These are phyloP conservation scores for Coprinellus micaceus DNA, from an alignment of 768 basidiomycete genomes.

Conservation along the genomic window DNA sequence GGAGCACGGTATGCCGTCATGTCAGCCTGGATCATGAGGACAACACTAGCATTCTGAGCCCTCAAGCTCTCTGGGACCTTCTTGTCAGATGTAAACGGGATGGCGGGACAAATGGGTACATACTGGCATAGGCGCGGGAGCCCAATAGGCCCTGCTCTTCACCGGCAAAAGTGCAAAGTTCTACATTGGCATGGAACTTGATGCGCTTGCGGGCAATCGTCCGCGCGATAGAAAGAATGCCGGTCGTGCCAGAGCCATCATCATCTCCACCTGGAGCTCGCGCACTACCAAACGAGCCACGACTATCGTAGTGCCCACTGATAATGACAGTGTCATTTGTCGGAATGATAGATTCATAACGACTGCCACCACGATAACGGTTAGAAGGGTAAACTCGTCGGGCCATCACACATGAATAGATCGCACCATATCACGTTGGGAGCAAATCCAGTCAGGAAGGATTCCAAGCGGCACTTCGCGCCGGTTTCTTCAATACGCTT, in stretches of 20 bases:
- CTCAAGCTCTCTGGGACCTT: conserved; percentile 51
- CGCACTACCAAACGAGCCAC: conserved; percentile 79
- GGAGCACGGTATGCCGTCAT: conserved; percentile 85
- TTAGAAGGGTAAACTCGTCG: not conserved
- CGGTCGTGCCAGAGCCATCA: conserved; percentile 57
- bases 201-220: conserved; percentile 65
- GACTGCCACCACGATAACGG: conserved; percentile 36
- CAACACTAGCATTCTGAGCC: conserved; percentile 56
- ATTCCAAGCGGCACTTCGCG: conserved; percentile 62
- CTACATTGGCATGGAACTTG: conserved; percentile 71
- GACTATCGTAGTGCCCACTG: conserved; percentile 87
- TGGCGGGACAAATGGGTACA: conserved; percentile 22
- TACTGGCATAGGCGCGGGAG: conserved; percentile 75
- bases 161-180: conserved; percentile 81
- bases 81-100: not conserved
- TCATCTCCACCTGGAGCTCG: conserved; percentile 58
- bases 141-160: conserved; percentile 90
- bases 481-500: conserved; percentile 69
- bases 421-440: conserved; percentile 85
- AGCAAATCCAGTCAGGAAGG: conserved; percentile 70
- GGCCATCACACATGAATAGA: not conserved
- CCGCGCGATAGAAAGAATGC: conserved; percentile 77
- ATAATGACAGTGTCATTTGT: conserved; percentile 68
- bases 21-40: conserved; percentile 86
- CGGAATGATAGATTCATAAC: conserved; percentile 51